Conservation (phyloP, 2,329 filamentous ascomycete genomes). For the Alternaria sp. region DNA sequence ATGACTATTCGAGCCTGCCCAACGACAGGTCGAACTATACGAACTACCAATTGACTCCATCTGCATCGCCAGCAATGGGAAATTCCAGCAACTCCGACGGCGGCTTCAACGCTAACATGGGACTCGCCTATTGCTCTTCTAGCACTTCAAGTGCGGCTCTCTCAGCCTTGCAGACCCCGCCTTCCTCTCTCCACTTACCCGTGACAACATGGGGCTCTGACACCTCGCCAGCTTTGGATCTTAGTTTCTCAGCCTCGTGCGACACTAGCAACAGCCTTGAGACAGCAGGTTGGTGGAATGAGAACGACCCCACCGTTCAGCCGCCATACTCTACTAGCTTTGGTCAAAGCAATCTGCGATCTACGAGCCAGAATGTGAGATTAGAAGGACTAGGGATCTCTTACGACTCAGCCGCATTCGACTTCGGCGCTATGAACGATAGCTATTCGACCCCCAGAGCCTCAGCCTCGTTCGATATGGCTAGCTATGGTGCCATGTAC, state of each 20-base stretch:
- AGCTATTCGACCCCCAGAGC: neutral
- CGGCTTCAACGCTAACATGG: constrained; percentile 32
- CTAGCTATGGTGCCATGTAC: constrained; percentile 16
- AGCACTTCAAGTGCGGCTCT: constrained; percentile 34
- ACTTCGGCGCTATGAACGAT: constrained; percentile 12
- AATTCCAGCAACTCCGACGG: constrained; percentile 21
- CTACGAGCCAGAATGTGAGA: constrained; percentile 21
- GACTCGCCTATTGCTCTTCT: constrained; percentile 21
- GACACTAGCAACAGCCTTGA: constrained; percentile 34
- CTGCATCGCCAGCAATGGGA: constrained; percentile 40
- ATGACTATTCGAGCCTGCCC: constrained; percentile 25
- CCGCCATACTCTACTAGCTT: constrained; percentile 22
- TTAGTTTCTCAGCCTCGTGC: constrained; percentile 40
- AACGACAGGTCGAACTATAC: constrained; percentile 23
- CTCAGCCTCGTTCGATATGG: constrained; percentile 28
- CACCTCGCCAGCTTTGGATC: constrained; percentile 36
- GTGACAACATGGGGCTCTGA: constrained; percentile 41
- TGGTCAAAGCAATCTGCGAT: constrained; percentile 26
- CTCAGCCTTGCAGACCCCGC: constrained; percentile 48
- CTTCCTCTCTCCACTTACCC: constrained; percentile 37
- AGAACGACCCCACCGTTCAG: constrained; percentile 15
- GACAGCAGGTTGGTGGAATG: constrained; percentile 39
- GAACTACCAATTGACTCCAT: constrained; percentile 44
- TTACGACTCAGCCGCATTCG: constrained; percentile 34
- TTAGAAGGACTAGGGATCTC: constrained; percentile 41